These are phyloP conservation scores for Sanghuangporus sanghuang DNA, from an alignment of 1,284 basidiomycete genomes.

Conservation along the genomic window DNA sequence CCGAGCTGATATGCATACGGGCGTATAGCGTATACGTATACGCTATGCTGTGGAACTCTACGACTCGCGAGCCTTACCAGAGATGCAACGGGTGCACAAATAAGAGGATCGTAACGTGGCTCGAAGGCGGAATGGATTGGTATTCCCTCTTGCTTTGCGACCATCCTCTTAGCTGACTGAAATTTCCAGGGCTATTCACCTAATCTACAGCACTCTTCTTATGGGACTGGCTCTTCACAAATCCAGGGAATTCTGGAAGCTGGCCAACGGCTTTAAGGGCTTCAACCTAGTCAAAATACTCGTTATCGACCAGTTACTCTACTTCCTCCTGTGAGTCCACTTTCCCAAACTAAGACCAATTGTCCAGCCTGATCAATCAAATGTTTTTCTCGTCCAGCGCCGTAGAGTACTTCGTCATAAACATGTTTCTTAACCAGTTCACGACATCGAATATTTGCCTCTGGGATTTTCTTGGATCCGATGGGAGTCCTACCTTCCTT, in stretches of 20 bases:
- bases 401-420: background rate
- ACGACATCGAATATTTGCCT: background rate
- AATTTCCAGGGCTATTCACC: background rate
- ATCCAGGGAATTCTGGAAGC: background rate
- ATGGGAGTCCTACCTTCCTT: constrained; percentile 2
- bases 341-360: background rate
- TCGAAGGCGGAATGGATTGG: background rate
- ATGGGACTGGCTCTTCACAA: background rate
- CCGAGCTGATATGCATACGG: too few relatives aligned
- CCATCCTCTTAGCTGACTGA: background rate
- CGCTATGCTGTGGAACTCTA: background rate
- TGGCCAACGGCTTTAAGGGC: background rate
- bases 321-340: background rate
- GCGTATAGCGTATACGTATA: too few relatives aligned
- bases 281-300: background rate
- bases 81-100: background rate
- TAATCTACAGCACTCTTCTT: background rate
- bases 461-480: background rate
- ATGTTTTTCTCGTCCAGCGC: background rate
- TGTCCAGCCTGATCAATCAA: background rate
- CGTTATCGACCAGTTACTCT: background rate
- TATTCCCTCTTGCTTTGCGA: background rate
- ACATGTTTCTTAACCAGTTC: background rate
- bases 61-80: background rate
- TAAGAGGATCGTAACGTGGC: background rate